phyloP scores from a whole-genome alignment of 116 monocot genomes.

The Cymodocea nodosa region DNA sequence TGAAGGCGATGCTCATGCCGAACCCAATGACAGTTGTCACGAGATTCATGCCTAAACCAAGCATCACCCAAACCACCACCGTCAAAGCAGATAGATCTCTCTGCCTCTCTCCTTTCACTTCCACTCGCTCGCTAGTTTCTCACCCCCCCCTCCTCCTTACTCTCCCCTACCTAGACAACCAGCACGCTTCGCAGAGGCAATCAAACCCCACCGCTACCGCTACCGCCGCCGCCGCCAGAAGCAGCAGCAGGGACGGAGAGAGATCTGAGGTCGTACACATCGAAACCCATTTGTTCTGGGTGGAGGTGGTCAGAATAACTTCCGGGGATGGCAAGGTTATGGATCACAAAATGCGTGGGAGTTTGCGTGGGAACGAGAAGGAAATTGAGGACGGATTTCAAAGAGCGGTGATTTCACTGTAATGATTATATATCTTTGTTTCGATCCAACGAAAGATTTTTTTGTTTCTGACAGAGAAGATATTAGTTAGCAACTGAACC shows the following conservation, averaged over 20 bases:
- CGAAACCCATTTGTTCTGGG: neutral
- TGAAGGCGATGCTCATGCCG: constrained; percentile 65
- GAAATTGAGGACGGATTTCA: no score
- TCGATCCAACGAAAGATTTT: no score
- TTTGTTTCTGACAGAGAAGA: no score
- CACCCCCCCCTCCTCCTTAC: no score
- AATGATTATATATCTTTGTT: no score
- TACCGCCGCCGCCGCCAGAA: neutral
- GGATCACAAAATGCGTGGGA: neutral
- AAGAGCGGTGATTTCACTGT: no score
- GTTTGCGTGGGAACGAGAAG: no score
- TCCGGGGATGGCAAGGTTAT: constrained; percentile 1
- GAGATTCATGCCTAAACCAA: constrained; percentile 54
- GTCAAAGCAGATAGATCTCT: neutral
- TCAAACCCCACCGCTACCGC: neutral
- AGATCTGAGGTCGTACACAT: neutral
- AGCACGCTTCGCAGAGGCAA: no score
- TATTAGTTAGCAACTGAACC: no score
- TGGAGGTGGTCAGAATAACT: neutral
- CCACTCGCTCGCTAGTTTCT: no score
- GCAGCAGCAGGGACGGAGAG: constrained; percentile 1
- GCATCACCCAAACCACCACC: constrained; percentile 19
- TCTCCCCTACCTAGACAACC: no score
- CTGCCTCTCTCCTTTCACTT: no score
- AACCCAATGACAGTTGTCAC: constrained; percentile 66